Percentiles rank a stretch among this genome's conserved stretches.
These are phyloP conservation scores for Oryza meyeriana DNA, from an alignment of 176 grass and related monocot species.

Conservation along the genomic window DNA sequence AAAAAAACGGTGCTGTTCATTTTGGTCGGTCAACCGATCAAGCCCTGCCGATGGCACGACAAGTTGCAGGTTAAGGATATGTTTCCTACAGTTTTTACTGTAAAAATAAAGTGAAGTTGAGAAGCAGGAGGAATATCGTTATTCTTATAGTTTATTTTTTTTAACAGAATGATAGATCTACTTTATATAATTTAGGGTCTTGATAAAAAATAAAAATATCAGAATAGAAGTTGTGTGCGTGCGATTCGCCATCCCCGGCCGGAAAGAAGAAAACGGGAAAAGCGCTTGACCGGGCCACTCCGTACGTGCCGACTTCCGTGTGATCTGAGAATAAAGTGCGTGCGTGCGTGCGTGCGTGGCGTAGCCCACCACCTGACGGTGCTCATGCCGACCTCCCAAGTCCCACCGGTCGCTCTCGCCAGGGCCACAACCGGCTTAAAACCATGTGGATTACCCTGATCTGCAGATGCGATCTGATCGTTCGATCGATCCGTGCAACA, in stretches of 20 bases:
- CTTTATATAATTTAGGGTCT: too few species aligned
- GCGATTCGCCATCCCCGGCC: not conserved
- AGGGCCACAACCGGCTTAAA: not conserved
- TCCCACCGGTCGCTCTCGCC: not conserved
- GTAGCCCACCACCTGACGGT: not conserved
- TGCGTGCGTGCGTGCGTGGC: not conserved
- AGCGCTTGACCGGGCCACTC: not conserved
- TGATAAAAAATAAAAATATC: too few species aligned
- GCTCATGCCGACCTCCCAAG: conserved; percentile 22
- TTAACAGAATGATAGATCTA: too few species aligned
- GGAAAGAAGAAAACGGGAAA: not conserved
- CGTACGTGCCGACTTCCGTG: not conserved
- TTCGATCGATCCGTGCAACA: not conserved
- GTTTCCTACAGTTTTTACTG: too few species aligned
- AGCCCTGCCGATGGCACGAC: not conserved
- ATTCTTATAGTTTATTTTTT: too few species aligned
- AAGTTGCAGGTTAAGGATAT: not conserved
- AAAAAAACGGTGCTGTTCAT: not conserved
- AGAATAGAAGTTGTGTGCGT: too few species aligned
- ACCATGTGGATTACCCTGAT: not conserved
- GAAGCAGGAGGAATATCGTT: too few species aligned
- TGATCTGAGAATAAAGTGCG: not conserved
- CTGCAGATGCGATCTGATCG: not conserved
- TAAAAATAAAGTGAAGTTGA: too few species aligned
- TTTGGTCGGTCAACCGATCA: not conserved